Conservation (phyloP, 805 yeast genomes). For the Yarrowia keelungensis region DNA sequence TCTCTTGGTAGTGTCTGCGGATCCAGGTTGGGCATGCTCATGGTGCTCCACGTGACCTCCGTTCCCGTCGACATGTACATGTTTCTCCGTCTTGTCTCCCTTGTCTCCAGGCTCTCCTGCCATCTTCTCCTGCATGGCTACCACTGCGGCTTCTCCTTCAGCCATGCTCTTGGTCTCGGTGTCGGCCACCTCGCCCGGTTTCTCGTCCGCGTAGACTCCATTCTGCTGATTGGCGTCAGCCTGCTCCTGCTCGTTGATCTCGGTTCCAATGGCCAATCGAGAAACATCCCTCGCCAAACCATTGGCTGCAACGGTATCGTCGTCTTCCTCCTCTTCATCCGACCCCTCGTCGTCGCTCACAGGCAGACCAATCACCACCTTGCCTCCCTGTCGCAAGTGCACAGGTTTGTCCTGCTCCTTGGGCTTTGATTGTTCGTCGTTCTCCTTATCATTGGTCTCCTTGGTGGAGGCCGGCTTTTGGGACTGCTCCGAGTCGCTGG, state of each 20-base stretch:
- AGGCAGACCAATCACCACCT: slow-evolving; percentile 27
- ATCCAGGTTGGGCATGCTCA: slow-evolving; percentile 28
- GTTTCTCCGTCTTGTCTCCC: neutral
- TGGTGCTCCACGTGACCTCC: slow-evolving; percentile 33
- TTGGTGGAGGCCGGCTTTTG: neutral
- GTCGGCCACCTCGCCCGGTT: slow-evolving; percentile 12
- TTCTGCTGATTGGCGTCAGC: slow-evolving; percentile 25
- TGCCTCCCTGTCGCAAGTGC: slow-evolving; percentile 26
- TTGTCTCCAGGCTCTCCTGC: neutral
- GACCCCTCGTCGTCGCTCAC: slow-evolving; percentile 29
- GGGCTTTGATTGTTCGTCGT: slow-evolving; percentile 11
- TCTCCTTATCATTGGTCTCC: slow-evolving; percentile 11
- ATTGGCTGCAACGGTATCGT: neutral
- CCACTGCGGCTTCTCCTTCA: slow-evolving; percentile 14
- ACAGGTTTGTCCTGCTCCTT: slow-evolving; percentile 19
- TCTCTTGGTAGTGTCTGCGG: neutral
- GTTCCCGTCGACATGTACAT: neutral
- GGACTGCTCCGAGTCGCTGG: neutral
- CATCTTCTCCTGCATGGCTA: slow-evolving; percentile 26
- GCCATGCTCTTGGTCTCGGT: slow-evolving; percentile 28
- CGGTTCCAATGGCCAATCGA: slow-evolving; percentile 13
- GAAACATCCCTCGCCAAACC: slow-evolving; percentile 5
- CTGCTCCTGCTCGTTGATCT: slow-evolving; percentile 29
- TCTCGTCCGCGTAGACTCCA: slow-evolving; percentile 2
- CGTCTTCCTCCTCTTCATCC: slow-evolving; percentile 11